Evolutionary conservation across 2,329 filamentous ascomycete genomes (phyloP), one percentile per base, ranked within the genome.

Genomic region (Calonectria pseudoturangicola): DNA sequence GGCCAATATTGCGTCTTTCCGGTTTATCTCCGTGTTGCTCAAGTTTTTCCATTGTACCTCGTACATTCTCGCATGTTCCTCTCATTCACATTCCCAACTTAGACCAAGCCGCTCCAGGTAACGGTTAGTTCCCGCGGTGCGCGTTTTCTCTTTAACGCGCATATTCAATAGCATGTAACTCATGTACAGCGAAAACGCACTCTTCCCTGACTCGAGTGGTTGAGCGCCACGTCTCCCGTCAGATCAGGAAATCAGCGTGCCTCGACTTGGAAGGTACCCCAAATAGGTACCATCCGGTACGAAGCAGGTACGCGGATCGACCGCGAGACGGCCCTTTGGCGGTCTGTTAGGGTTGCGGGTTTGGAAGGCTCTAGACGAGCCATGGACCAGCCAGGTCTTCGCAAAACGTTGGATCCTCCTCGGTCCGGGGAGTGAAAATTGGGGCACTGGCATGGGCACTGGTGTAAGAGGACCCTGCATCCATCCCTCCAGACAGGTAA

Each of bases 381-480:
- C 43, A 66, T 65, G 63, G 70, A 64, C 48, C 68, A 72, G 65
- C 66, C 67, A 74, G 33, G 66, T 69, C 64, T 76, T 72, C 60
- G 70, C 65, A 72, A 75, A 73, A 68, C 51, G 67, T 75, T 72
- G 73, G 72, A 72, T 68, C 75, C 66, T 68, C 74, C 73, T 75
- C 51, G 71, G 68, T 63, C 63, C 66, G 27, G 39, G 63, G 64
- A 65, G 50, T 50, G 51, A 68, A 77, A 72, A 66, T 39, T 62
- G 66, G 70, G 64, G 28, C 74, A 72, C 71, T 70, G 73, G 67
- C 71, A 65, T 65, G 70, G 68, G 67, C 21, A 70, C 74, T 69
- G 60, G 73, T 74, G 71, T 66, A 70, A 75, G 73, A 78, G 64
- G 77, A 79, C 77, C 77, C 75, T 79, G 75, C 74, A 76, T 77